Evolutionary conservation across 1,284 basidiomycete species (phyloP), one percentile per base, ranked within the genome.

Genomic region (Ustilago bromivora): DNA sequence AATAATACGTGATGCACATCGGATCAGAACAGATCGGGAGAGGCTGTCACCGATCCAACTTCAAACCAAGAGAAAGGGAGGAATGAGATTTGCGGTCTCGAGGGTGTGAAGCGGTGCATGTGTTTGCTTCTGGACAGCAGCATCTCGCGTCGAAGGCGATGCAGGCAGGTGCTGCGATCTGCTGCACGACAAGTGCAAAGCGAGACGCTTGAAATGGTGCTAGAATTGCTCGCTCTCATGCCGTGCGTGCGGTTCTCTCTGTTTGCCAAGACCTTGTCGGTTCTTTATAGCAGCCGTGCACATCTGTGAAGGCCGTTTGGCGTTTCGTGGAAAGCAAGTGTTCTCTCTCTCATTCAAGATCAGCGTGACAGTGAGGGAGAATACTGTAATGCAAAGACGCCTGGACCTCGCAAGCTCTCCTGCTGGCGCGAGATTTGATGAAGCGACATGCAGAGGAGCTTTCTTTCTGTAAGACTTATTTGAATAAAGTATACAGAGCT

Each of bases 121-220:
- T 17, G 40, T 4, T 49, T 49, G 6, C n/a, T 8, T 23, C 10
- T 49, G 17, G 46, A 46, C 41, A 46, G 49, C 31, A 32, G 49
- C n/a, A 51, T 5, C 49, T 51, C 28, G 49, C 49, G n/a, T 51
- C 49, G 11, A 51, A n/a, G 23, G 3, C 2, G 34, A 54, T 54
- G 52, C 52, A 54, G 34, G 52, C 34, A 34, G 3, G 13, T 35
- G 52, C 52, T 53, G 51, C 32, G 34, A 36, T 11, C 19, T 54
- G 52, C 34, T 54, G 52, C 35, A 54, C 1, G 31, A 54, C 7
- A 51, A 51, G 17, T 17, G 49, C 11, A 31, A 32, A 34, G 49
- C 49, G 49, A 51, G 28, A 51, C 13, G 49, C 28, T 51, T 15
- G 31, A 51, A 32, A 51, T 31, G 49, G 13, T 15, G 15, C 23